Evolutionary conservation across 2,329 filamentous ascomycete genomes (phyloP).

Genomic region (Juglanconis sp.): DNA sequence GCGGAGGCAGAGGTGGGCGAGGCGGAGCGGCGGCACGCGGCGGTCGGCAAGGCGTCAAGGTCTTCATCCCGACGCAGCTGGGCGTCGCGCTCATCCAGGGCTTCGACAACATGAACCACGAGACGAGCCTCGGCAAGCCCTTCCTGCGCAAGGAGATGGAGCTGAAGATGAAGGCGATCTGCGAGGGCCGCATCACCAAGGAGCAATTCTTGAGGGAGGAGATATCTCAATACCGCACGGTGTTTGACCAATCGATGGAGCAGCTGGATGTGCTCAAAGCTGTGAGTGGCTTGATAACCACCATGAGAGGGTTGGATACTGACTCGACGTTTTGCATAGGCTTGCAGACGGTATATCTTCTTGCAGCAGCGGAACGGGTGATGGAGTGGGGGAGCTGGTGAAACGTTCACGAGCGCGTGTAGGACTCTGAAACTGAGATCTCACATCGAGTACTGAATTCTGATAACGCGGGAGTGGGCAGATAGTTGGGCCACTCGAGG

Average conservation of each 20-base stretch:
- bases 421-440: background rate
- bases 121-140: slow-evolving; percentile 89
- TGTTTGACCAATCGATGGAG: slow-evolving; percentile 78
- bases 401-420: background rate
- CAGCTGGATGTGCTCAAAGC: slow-evolving; percentile 65
- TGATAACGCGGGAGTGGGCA: background rate
- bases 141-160: slow-evolving; percentile 99
- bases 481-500: background rate
- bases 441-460: background rate
- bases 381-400: slow-evolving; percentile 19
- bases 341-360: slow-evolving; percentile 56
- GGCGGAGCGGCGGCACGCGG: slow-evolving; percentile 39
- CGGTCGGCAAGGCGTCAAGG: slow-evolving; percentile 59
- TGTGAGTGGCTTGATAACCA: slow-evolving; percentile 41
- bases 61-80: slow-evolving; percentile 89
- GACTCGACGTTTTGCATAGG: slow-evolving; percentile 28
- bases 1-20: slow-evolving; percentile 40
- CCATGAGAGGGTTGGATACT: slow-evolving; percentile 14
- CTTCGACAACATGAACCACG: slow-evolving; percentile 90
- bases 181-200: slow-evolving; percentile 76
- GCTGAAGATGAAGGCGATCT: slow-evolving; percentile 93
- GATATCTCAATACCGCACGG: slow-evolving; percentile 78
- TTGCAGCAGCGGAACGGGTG: slow-evolving; percentile 17
- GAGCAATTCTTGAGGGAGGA: slow-evolving; percentile 77
- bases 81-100: slow-evolving; percentile 90